Conservation (phyloP, 169 alveolate species). For the Cyclospora cayetanensis region DNA sequence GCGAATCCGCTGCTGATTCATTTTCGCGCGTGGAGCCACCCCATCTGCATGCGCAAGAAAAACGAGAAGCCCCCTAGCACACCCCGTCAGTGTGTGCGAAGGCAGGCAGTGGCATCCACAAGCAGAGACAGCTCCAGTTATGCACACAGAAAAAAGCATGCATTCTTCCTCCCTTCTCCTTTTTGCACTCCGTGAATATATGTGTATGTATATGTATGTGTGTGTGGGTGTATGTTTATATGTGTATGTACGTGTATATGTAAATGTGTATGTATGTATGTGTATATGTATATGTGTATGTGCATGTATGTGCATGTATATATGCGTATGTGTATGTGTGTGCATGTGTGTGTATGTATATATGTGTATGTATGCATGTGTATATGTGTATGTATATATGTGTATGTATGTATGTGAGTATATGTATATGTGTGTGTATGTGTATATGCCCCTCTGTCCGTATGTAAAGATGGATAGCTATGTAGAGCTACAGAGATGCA, state of each 20-base stretch:
- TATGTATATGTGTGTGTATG: not conserved
- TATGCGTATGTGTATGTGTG: not conserved
- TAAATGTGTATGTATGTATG: not conserved
- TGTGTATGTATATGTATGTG: not conserved
- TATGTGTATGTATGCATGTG: not conserved
- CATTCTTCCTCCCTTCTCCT: not conserved
- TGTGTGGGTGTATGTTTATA: not conserved
- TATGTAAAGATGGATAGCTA: too few relatives aligned
- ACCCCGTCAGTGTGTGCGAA: not conserved
- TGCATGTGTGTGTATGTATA: not conserved
- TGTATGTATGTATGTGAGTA: not conserved
- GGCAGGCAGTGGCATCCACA: not conserved
- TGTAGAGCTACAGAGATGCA: not conserved
- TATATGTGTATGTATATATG: not conserved
- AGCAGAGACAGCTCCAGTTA: not conserved
- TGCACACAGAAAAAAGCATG: not conserved
- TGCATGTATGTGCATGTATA: not conserved
- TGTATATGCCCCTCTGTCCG: not conserved
- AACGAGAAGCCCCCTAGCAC: not conserved
- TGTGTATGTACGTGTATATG: not conserved
- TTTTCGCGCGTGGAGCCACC: slow-evolving; percentile 99
- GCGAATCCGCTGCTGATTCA: slow-evolving; percentile 98
- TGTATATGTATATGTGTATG: not conserved
- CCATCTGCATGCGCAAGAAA: slow-evolving; percentile 81
- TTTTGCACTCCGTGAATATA: not conserved